Conservation (phyloP, 2,329 filamentous ascomycete species). For the Parastagonospora nodorum region DNA sequence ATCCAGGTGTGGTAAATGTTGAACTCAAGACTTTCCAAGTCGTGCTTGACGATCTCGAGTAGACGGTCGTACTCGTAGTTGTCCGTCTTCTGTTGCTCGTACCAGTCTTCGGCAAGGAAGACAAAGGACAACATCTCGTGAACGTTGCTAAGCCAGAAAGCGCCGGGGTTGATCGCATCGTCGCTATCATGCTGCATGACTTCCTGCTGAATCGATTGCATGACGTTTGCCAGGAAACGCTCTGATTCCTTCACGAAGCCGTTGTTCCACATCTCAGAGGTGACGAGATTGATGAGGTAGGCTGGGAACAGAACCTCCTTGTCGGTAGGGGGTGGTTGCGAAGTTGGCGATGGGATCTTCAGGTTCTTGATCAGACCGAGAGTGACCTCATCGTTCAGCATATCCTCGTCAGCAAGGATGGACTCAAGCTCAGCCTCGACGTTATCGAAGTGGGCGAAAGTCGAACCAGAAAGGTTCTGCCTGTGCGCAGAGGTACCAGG, state of each 20-base stretch:
- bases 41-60: constrained; percentile 98
- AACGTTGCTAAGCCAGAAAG: constrained; percentile 99
- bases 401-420: constrained; percentile 91
- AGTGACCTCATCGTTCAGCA: constrained; percentile 94
- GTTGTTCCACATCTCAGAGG: constrained; percentile 99
- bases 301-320: constrained; percentile 99
- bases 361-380: constrained; percentile 95
- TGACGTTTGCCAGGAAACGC: constrained; percentile 97
- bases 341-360: constrained; percentile 89
- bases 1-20: constrained; percentile 99
- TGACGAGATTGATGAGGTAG: constrained; percentile 98
- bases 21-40: constrained; percentile 96
- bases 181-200: constrained; percentile 99
- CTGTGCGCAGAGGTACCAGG: constrained; percentile 68
- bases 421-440: constrained; percentile 95
- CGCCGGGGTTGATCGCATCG: constrained; percentile 93
- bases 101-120: constrained; percentile 99
- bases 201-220: constrained; percentile 99
- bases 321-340: constrained; percentile 88
- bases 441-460: constrained; percentile 83
- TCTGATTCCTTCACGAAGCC: constrained; percentile 99
- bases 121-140: constrained; percentile 99
- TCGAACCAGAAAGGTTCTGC: constrained; percentile 74
- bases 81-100: constrained; percentile 98
- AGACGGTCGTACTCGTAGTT: constrained; percentile 99